Conservation (phyloP, 2,329 filamentous ascomycete genomes). For the Chaetomiaceae sp. region DNA sequence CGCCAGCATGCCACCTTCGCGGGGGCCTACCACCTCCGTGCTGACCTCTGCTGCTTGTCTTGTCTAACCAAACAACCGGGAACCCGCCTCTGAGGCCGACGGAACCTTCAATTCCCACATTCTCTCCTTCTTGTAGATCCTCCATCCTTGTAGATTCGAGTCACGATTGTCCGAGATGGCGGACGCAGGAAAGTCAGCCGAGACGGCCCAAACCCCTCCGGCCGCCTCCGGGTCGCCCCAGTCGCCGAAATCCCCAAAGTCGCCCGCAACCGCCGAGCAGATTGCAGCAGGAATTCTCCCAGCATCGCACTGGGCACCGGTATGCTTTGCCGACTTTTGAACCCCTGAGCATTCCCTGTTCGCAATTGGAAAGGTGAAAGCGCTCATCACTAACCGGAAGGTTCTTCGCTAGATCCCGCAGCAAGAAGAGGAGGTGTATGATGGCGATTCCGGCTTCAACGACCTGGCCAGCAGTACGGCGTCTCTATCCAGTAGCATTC, state of each 20-base stretch:
- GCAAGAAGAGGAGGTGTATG: not conserved
- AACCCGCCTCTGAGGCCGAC: no score
- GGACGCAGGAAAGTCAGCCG: not conserved
- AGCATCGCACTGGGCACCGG: slow-evolving; percentile 9
- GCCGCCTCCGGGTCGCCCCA: not conserved
- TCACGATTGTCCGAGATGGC: not conserved
- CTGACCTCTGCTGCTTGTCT: no score
- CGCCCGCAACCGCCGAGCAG: not conserved
- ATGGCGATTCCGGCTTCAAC: slow-evolving; percentile 6
- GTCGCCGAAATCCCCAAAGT: not conserved
- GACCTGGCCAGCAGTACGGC: slow-evolving; percentile 11
- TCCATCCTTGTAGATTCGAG: no score
- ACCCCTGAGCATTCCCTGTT: not conserved
- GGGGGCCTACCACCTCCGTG: no score
- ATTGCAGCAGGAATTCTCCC: slow-evolving; percentile 7
- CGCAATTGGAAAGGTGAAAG: not conserved
- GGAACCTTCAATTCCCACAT: not conserved
- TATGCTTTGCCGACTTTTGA: not conserved
- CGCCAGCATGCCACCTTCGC: no score
- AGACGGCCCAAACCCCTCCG: not conserved
- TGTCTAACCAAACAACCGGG: no score
- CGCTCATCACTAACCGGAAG: not conserved
- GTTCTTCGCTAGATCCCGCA: not conserved
- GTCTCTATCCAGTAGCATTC: slow-evolving; percentile 18
- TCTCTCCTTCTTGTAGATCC: not conserved